Evolutionary conservation across 2,329 filamentous ascomycete genomes (phyloP).

Genomic region (Ploettnerulaceae sp.): DNA sequence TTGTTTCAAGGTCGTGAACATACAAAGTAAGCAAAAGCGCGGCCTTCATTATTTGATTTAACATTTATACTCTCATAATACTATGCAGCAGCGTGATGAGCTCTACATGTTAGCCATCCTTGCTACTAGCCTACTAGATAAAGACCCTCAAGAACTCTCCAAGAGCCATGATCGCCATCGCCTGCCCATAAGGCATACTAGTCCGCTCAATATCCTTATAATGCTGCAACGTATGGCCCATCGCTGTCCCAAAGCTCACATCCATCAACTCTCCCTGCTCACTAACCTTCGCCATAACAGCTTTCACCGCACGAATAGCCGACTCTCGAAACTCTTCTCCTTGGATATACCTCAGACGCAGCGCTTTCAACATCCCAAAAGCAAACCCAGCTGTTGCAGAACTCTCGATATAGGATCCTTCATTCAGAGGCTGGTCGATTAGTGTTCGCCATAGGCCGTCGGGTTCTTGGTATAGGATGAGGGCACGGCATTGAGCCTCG

Average conservation of each 20-base stretch:
- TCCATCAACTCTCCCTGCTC: conserved; percentile 64
- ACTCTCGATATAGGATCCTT: conserved; percentile 71
- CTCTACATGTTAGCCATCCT: too few relatives aligned
- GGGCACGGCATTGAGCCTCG: conserved; percentile 62
- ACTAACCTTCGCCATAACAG: conserved; percentile 61
- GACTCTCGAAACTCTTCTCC: conserved; percentile 58
- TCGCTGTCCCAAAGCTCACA: conserved; percentile 73
- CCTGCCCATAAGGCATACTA: conserved; percentile 80
- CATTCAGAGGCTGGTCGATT: conserved; percentile 59
- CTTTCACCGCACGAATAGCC: conserved; percentile 63
- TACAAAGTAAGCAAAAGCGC: too few relatives aligned
- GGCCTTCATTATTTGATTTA: too few relatives aligned
- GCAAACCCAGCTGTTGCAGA: conserved; percentile 78
- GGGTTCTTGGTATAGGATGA: conserved; percentile 53
- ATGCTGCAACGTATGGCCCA: conserved; percentile 69
- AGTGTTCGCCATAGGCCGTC: conserved; percentile 71
- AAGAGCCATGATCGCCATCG: conserved; percentile 78
- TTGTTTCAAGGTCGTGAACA: too few relatives aligned
- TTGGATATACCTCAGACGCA: conserved; percentile 65
- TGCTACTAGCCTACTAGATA: too few relatives aligned
- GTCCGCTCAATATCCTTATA: conserved; percentile 73
- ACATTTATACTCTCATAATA: too few relatives aligned
- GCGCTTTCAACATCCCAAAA: conserved; percentile 71
- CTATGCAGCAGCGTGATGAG: too few relatives aligned
- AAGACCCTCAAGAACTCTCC: conserved; percentile 66